Evolutionary conservation across 352 stramenopile genomes (phyloP).

Genomic region (Phytophthora quininea): DNA sequence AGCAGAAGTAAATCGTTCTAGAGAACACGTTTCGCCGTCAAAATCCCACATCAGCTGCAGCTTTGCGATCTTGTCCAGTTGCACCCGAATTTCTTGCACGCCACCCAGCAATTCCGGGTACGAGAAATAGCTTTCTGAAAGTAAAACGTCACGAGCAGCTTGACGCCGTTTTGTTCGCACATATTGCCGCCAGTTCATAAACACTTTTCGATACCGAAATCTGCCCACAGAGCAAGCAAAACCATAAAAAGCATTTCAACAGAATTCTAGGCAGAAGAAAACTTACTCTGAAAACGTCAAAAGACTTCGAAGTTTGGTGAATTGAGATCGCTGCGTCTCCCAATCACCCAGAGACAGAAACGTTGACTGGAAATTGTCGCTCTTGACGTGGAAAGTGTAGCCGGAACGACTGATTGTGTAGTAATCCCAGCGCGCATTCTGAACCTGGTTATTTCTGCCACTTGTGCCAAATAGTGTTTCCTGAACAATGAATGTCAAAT

Average conservation of each 20-base stretch:
- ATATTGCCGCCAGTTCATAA: slow-evolving; percentile 62
- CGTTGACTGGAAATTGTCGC: slow-evolving; percentile 43
- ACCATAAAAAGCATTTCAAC: neutral
- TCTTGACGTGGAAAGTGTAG: slow-evolving; percentile 69
- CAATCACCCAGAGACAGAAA: slow-evolving; percentile 56
- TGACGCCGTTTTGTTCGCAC: slow-evolving; percentile 50
- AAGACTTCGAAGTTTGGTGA: slow-evolving; percentile 35
- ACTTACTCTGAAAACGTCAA: slow-evolving; percentile 61
- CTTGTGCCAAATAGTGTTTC: slow-evolving; percentile 28
- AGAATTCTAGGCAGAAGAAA: neutral
- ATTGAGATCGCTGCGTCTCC: slow-evolving; percentile 60
- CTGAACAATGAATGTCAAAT: slow-evolving; percentile 1
- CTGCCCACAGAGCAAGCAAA: slow-evolving; percentile 23
- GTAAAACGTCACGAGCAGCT: slow-evolving; percentile 41
- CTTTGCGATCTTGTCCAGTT: slow-evolving; percentile 38
- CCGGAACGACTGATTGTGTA: slow-evolving; percentile 68
- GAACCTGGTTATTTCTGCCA: slow-evolving; percentile 31
- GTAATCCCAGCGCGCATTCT: slow-evolving; percentile 57
- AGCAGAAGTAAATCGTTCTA: slow-evolving; percentile 37
- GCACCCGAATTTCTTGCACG: slow-evolving; percentile 38
- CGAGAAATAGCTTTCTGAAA: slow-evolving; percentile 60
- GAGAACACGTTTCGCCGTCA: slow-evolving; percentile 33
- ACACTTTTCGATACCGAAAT: slow-evolving; percentile 75
- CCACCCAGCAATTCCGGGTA: slow-evolving; percentile 39
- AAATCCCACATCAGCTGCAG: slow-evolving; percentile 58